Conservation (phyloP, 768 basidiomycete species). For the Mycena capillaripes region DNA sequence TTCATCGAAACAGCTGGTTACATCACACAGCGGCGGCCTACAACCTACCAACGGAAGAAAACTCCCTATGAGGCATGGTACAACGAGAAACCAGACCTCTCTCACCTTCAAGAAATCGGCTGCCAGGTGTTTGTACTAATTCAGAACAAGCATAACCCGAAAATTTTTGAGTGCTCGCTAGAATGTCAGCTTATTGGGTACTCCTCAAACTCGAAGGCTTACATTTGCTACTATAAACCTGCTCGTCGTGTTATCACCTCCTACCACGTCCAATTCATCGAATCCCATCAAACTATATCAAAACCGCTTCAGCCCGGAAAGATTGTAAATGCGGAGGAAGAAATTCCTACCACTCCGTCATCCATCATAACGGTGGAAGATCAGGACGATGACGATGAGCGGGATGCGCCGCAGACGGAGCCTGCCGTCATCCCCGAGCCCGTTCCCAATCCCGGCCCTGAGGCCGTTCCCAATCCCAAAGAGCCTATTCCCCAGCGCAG, state of each 20-base stretch:
- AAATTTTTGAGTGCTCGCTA: conserved; percentile 38
- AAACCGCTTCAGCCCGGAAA: background rate
- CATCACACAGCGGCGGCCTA: background rate
- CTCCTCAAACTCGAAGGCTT: conserved; percentile 48
- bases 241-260: conserved; percentile 37
- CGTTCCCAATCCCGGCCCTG: too few relatives aligned
- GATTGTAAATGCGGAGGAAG: background rate
- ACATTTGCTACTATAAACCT: conserved; percentile 45
- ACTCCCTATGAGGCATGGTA: conserved; percentile 44
- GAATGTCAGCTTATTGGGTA: conserved; percentile 58
- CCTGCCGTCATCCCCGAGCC: background rate
- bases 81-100: conserved; percentile 43
- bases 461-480: too few relatives aligned
- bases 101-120: conserved; percentile 49
- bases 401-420: too few relatives aligned
- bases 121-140: conserved; percentile 51
- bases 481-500: background rate
- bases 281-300: conserved; percentile 13
- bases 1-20: background rate
- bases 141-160: conserved; percentile 48
- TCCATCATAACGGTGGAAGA: background rate
- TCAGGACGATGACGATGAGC: background rate
- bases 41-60: background rate
- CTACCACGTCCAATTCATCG: conserved; percentile 45
- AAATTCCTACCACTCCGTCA: background rate